Evolutionary conservation across 2,329 filamentous ascomycete species (phyloP), one percentile per base, ranked within the genome.

Genomic region (Gnomoniopsis smithogilvyi): DNA sequence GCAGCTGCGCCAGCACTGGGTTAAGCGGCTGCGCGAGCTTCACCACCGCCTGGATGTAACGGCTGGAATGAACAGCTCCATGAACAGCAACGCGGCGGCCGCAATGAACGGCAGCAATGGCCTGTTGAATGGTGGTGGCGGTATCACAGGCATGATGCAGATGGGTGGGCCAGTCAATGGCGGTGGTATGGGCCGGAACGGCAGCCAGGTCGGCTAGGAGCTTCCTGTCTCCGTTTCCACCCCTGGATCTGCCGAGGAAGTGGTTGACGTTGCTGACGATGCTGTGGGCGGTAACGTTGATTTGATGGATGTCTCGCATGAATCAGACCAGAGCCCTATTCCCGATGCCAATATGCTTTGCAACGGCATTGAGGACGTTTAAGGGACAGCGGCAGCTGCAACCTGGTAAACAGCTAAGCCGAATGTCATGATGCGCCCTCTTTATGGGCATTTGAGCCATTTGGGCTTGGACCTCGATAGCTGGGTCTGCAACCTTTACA

Each of bases 1-100:
- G 2, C 67, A 69, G 12, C 69, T 86, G 61, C 74, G 82, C 51
- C 74, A 77, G 61, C 82, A 85, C 64, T 86, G 83, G 83, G 78
- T 86, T 2, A 78, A 76, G 65, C 71, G 79, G 56, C 70, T 84
- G 56, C 70, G 80, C 26, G 81, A 84, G 63, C 69, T 76, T 51
- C 74, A 77, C 58, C 74, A 73, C 67, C 70, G 73, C 33, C 45
- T 60, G 14, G 54, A 56, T 3, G n/a, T 50, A 21, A 51, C 47
- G n/a, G 30, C 51, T 17, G 33, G 43, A 11, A 15, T 45, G 34
- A 30, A 19, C 30, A 24, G 34, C 12, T 30, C 19, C 17, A 22
- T 26, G 34, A 67, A 69, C 24, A 45, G 49, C n/a, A 59, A 22
- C 12, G 33, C 17, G 0, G 17, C 2, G 10, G 30, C 14, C 11